Conservation (phyloP, 2,329 filamentous ascomycete genomes). For the Diaporthe sp. region DNA sequence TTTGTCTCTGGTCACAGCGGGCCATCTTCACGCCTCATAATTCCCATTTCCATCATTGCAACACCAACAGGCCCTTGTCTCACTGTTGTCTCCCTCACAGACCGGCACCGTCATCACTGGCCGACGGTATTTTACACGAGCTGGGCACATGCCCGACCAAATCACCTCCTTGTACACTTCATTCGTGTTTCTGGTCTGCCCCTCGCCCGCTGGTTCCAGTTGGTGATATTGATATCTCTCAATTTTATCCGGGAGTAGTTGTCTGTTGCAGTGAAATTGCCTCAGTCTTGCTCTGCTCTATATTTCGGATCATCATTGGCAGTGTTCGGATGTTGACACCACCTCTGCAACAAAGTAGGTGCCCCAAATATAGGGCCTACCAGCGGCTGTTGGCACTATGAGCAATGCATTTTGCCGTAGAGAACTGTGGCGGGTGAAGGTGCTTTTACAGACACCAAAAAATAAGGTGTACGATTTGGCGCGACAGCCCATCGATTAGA, state of each 20-base stretch:
- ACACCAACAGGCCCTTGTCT: background rate
- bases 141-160: background rate
- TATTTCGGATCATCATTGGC: background rate
- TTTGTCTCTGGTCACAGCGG: background rate
- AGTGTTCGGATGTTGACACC: background rate
- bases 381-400: too few species aligned
- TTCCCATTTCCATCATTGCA: background rate
- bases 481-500: background rate
- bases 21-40: background rate
- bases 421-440: background rate
- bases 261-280: too few species aligned
- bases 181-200: too few species aligned
- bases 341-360: background rate
- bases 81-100: background rate
- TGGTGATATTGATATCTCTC: background rate
- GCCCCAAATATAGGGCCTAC: background rate
- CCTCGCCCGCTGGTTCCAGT: background rate
- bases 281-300: background rate
- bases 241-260: background rate
- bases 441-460: background rate
- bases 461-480: background rate
- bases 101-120: background rate
- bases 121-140: background rate
- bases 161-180: background rate
- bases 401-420: background rate